phyloP scores from a whole-genome alignment of 2,329 filamentous ascomycete genomes.

The Lachnellula subtilissima region DNA sequence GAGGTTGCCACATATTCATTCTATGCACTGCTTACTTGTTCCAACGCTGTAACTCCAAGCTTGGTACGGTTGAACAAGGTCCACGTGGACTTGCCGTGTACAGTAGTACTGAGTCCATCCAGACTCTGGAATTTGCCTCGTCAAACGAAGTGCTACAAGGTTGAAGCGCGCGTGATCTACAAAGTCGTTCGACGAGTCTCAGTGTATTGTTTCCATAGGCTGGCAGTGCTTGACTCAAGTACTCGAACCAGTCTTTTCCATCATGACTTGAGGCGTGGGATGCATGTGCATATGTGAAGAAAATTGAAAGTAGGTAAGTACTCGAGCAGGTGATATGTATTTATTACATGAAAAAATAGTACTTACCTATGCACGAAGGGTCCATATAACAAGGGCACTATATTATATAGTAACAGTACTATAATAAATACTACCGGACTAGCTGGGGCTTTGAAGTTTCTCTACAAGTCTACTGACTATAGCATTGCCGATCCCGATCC shows the following conservation, averaged over 20 bases:
- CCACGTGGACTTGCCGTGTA: not conserved
- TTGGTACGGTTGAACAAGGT: not conserved
- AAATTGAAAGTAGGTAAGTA: no score
- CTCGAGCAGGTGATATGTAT: no score
- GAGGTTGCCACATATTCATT: not conserved
- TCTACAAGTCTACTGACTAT: no score
- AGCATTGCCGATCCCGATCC: no score
- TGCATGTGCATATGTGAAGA: no score
- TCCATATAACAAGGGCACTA: no score
- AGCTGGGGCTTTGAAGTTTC: no score
- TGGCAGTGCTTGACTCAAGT: not conserved
- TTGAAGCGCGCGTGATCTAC: not conserved
- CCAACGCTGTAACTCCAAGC: not conserved
- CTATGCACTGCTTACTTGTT: not conserved
- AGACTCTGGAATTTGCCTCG: not conserved
- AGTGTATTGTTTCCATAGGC: not conserved
- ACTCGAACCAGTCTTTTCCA: not conserved
- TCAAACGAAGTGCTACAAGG: not conserved
- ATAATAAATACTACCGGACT: no score
- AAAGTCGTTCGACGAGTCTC: not conserved
- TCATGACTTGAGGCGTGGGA: no score
- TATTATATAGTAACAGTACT: no score
- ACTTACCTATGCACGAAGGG: no score
- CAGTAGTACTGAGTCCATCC: not conserved
- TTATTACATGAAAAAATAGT: no score